Conservation (phyloP, 495 filamentous ascomycete genomes). For the Penicillium manginii region DNA sequence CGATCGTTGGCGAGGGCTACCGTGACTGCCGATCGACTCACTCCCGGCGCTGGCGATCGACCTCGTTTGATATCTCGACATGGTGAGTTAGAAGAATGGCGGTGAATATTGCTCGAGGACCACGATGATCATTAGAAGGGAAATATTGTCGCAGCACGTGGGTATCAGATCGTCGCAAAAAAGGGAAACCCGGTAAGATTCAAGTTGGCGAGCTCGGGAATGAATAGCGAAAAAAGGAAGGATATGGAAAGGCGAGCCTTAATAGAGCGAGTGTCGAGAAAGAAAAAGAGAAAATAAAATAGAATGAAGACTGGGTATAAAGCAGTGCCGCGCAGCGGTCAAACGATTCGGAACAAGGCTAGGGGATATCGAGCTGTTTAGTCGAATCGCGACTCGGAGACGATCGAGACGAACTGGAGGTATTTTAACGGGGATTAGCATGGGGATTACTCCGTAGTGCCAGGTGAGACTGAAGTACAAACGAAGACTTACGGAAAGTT, state of each 20-base stretch:
- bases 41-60: constrained; percentile 31
- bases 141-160: constrained; percentile 22
- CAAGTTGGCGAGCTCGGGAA: constrained; percentile 28
- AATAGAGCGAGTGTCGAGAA: constrained; percentile 5
- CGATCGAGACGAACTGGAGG: constrained; percentile 16
- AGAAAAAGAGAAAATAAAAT: not conserved
- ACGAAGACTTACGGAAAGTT: constrained; percentile 18
- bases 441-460: too few relatives aligned
- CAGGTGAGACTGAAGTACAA: constrained; percentile 6
- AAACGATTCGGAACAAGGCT: constrained; percentile 23
- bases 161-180: constrained; percentile 26
- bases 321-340: constrained; percentile 22
- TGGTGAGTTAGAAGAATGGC: constrained; percentile 4
- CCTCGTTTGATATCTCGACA: constrained; percentile 21
- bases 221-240: constrained; percentile 7
- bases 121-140: constrained; percentile 24
- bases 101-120: not conserved
- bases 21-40: constrained; percentile 19
- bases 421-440: constrained; percentile 23
- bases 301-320: constrained; percentile 9
- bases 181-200: constrained; percentile 9
- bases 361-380: constrained; percentile 17
- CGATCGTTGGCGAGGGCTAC: constrained; percentile 18
- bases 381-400: constrained; percentile 23
- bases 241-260: not conserved